Percentiles rank a stretch among this genome's conserved stretches.
Evolutionary conservation across 495 filamentous ascomycete genomes (phyloP).

Genomic region (Xylaria scruposa): DNA sequence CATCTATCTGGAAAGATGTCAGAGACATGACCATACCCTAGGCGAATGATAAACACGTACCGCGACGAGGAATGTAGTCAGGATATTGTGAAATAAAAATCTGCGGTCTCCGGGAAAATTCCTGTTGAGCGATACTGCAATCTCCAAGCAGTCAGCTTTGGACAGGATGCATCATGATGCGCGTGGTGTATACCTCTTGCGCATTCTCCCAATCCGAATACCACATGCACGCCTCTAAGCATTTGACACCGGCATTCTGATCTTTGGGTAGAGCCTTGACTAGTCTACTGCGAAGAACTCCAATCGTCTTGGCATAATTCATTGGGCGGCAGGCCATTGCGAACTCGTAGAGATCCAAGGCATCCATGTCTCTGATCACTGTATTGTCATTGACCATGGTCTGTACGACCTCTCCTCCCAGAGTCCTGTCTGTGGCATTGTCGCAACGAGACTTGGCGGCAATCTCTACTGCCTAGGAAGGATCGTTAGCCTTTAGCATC

Average conservation of each 20-base stretch:
- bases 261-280: constrained; percentile 53
- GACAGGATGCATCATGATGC: not conserved
- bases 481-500: constrained; percentile 22
- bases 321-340: constrained; percentile 27
- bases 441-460: constrained; percentile 54
- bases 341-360: constrained; percentile 53
- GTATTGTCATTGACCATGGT: constrained; percentile 46
- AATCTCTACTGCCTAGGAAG: constrained; percentile 49
- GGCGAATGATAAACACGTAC: constrained; percentile 37
- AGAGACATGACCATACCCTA: constrained; percentile 22
- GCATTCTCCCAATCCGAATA: constrained; percentile 56
- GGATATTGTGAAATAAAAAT: constrained; percentile 54
- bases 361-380: constrained; percentile 47
- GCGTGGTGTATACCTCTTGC: constrained; percentile 46
- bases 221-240: constrained; percentile 52
- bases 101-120: constrained; percentile 45
- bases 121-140: constrained; percentile 52
- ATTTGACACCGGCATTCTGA: constrained; percentile 40
- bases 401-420: constrained; percentile 44
- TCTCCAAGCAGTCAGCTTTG: constrained; percentile 38
- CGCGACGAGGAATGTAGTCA: constrained; percentile 51
- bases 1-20: constrained; percentile 43
- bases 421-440: constrained; percentile 43
- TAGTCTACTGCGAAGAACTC: constrained; percentile 48
- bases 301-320: constrained; percentile 45